Base-by-base conservation (phyloP, 768 basidiomycete genomes). In the Podaxis mareebaensis region DNA sequence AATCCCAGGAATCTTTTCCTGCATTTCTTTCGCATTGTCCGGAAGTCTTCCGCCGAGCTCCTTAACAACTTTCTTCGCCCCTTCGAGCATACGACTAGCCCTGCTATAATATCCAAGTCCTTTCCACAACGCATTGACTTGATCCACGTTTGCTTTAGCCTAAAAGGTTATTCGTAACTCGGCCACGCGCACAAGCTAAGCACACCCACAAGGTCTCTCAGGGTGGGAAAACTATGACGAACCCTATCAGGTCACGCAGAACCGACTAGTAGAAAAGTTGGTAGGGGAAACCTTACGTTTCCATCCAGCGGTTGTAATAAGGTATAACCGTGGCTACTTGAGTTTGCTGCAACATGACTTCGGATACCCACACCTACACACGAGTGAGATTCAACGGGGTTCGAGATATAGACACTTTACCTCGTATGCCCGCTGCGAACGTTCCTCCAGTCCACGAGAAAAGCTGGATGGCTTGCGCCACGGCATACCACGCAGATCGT, bases 331-430 rank as follows among this genome's bases (percentile, higher is more conserved):
- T 95, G 4, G 76, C 82, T 38, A 97, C 95, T 73, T 96, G 95
- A 0, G 96, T 98, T 75, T 99, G 96, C 74, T 99, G 96, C 2
- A 96, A 81, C 96, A 97, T 97, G 62, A 97, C 89, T 76, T 98
- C 94, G 13, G 89, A 92, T 24, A 95, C 82, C 91, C 92, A 93
- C 26, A 94, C 91, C 92, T 92, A 67, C 15, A 30, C 26, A 58
- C 38, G 58, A 24, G 59, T 48, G 42, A 49, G 30, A 53, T 56
- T 55, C 17, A 56, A 36, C 20, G 6, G 22, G 28, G 33, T 36
- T 22, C 51, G n/a, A 30, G 52, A 44, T 49, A 49, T 52, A n/a
- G 42, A 61, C 54, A 36, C 58, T 49, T 60, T 69, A 95, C 95
- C 83, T 97, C 94, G 70, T 99, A 97, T 6, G 95, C 96, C 53